Percentiles rank a stretch among this genome's conserved stretches.
Evolutionary conservation across 768 basidiomycete genomes (phyloP).

Genomic region (Mycena chlorophos): DNA sequence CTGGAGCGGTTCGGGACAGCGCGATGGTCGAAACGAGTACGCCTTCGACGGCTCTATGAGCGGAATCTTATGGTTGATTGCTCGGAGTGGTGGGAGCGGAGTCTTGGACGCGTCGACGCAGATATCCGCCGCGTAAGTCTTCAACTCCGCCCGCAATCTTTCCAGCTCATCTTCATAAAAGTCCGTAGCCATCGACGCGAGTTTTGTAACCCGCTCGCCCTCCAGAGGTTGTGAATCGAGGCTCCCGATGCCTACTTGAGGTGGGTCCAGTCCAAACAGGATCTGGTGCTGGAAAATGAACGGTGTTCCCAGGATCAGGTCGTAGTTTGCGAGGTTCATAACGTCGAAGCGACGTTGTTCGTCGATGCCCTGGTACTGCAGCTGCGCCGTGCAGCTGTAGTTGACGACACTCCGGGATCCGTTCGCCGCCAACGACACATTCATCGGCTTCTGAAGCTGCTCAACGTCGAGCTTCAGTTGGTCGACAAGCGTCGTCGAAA

Average conservation of each 20-base stretch:
- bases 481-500: slow-evolving; percentile 30
- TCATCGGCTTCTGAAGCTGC: slow-evolving; percentile 30
- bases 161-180: slow-evolving; percentile 9
- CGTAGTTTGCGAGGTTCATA: slow-evolving; percentile 32
- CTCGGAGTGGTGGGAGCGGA: slow-evolving; percentile 31
- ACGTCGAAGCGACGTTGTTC: slow-evolving; percentile 29
- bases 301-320: slow-evolving; percentile 33
- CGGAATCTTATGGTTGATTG: slow-evolving; percentile 34
- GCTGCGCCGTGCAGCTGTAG: slow-evolving; percentile 12
- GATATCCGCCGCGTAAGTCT: slow-evolving; percentile 14
- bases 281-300: slow-evolving; percentile 27
- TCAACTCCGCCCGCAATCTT: slow-evolving; percentile 1
- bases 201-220: slow-evolving; percentile 7
- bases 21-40: slow-evolving; percentile 25
- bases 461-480: slow-evolving; percentile 25
- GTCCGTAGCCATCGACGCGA: slow-evolving; percentile 2
- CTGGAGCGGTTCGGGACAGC: slow-evolving; percentile 28
- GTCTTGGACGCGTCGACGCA: slow-evolving; percentile 15
- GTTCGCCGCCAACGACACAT: slow-evolving; percentile 30
- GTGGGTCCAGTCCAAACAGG: slow-evolving; percentile 16
- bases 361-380: slow-evolving; percentile 29
- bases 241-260: slow-evolving; percentile 12
- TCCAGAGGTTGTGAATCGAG: slow-evolving; percentile 2
- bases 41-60: slow-evolving; percentile 27
- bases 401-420: slow-evolving; percentile 34